Percentiles rank a stretch among this genome's conserved stretches.
phyloP scores from a whole-genome alignment of 1,284 basidiomycete species.

The Trametes polyzona region DNA sequence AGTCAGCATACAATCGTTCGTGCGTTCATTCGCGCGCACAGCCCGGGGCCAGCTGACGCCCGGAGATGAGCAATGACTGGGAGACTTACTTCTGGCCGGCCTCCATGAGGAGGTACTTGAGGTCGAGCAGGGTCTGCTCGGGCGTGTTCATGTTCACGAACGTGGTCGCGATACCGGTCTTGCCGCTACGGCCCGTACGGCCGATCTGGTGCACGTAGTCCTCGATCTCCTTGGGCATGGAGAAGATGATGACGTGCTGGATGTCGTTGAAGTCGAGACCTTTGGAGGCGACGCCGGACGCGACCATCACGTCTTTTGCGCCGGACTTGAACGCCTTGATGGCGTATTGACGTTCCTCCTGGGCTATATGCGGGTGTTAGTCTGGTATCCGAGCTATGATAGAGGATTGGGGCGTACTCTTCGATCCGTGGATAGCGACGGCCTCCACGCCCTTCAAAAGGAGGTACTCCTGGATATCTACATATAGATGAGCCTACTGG shows the following conservation, averaged over 20 bases:
- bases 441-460: constrained; percentile 97
- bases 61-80: constrained; percentile 4
- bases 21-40: not conserved
- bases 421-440: constrained; percentile 97
- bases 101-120: constrained; percentile 97
- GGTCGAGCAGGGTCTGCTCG: constrained; percentile 94
- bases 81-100: constrained; percentile 89
- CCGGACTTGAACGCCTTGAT: constrained; percentile 97
- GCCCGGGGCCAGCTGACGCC: constrained; percentile 8
- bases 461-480: constrained; percentile 98
- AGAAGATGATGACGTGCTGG: constrained; percentile 96
- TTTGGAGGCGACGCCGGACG: constrained; percentile 96
- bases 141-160: constrained; percentile 98
- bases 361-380: constrained; percentile 54
- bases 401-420: constrained; percentile 59
- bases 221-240: constrained; percentile 99
- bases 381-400: not conserved
- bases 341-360: constrained; percentile 99
- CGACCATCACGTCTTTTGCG: constrained; percentile 99
- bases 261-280: constrained; percentile 99
- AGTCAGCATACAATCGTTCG: constrained; percentile 9
- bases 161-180: constrained; percentile 99
- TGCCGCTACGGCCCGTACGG: constrained; percentile 95
- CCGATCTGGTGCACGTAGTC: constrained; percentile 99
- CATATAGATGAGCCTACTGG: not conserved